phyloP scores from a whole-genome alignment of 306 rosid species.

The Acmispon strigosus region DNA sequence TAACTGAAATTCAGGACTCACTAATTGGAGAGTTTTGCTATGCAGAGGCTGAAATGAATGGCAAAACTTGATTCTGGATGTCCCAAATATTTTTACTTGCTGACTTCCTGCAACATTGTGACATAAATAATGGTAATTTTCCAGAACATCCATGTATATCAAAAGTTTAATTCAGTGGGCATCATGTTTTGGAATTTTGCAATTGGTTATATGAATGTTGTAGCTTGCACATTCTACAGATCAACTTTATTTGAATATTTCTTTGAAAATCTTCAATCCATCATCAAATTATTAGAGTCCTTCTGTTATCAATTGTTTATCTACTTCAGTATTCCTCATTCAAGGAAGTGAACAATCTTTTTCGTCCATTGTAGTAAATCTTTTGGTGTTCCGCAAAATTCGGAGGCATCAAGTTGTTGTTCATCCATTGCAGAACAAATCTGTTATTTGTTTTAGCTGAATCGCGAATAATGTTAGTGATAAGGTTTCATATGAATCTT shows the following conservation, averaged over 20 bases:
- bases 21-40: neutral
- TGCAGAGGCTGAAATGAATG: constrained; percentile 24
- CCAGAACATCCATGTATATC: constrained; percentile 35
- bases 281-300: neutral
- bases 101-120: constrained; percentile 30
- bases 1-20: neutral
- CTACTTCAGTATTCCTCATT: neutral
- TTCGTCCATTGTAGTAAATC: neutral
- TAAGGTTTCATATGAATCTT: neutral
- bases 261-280: constrained; percentile 11
- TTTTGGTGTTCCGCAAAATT: neutral
- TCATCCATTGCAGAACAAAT: neutral
- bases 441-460: neutral
- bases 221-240: constrained; percentile 20
- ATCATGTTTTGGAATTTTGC: constrained; percentile 12
- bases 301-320: neutral
- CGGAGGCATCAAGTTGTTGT: constrained; percentile 13
- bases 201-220: constrained; percentile 14
- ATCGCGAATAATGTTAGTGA: neutral
- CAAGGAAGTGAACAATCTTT: neutral
- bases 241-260: constrained; percentile 1
- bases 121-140: constrained; percentile 41
- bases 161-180: constrained; percentile 16
- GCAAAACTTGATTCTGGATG: constrained; percentile 2
- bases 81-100: constrained; percentile 16